These are phyloP conservation scores for Cercospora sp. DNA, from an alignment of 2,329 filamentous ascomycete genomes.

Conservation along the genomic window DNA sequence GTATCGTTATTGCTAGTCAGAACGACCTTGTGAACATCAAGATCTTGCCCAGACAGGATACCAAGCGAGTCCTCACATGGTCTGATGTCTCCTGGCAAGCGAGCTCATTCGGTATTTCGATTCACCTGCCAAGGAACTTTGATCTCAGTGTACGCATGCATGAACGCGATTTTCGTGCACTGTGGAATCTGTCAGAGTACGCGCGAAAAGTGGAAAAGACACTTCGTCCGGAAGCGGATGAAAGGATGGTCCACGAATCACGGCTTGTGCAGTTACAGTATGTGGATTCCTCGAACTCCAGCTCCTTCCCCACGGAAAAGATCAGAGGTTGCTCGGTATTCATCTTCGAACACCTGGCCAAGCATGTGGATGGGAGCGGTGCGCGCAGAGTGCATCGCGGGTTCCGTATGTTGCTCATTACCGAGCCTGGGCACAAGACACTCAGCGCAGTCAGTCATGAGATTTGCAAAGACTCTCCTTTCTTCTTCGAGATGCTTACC, in stretches of 20 bases:
- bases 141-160: slow-evolving; percentile 68
- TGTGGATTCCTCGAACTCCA: slow-evolving; percentile 70
- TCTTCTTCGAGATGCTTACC: slow-evolving; percentile 74
- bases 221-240: slow-evolving; percentile 67
- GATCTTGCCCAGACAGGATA: slow-evolving; percentile 59
- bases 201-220: slow-evolving; percentile 73
- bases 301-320: slow-evolving; percentile 73
- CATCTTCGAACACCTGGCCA: slow-evolving; percentile 70
- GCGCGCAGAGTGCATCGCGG: slow-evolving; percentile 73
- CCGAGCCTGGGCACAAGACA: slow-evolving; percentile 73
- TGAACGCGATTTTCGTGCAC: slow-evolving; percentile 73
- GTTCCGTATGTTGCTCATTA: slow-evolving; percentile 75
- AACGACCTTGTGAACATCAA: slow-evolving; percentile 73
- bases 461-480: slow-evolving; percentile 64
- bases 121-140: slow-evolving; percentile 75
- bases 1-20: slow-evolving; percentile 76
- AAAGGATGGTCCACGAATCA: slow-evolving; percentile 68
- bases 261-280: slow-evolving; percentile 77
- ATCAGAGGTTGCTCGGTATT: slow-evolving; percentile 70
- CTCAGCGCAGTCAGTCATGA: slow-evolving; percentile 74
- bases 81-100: slow-evolving; percentile 78
- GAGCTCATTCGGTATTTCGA: slow-evolving; percentile 63
- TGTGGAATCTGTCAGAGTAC: slow-evolving; percentile 86
- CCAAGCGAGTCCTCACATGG: slow-evolving; percentile 68
- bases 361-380: slow-evolving; percentile 71